Percentiles rank a stretch among this genome's conserved stretches.
These are phyloP conservation scores for Elsinoe arachidis DNA, from an alignment of 2,329 filamentous ascomycete species.

Conservation along the genomic window DNA sequence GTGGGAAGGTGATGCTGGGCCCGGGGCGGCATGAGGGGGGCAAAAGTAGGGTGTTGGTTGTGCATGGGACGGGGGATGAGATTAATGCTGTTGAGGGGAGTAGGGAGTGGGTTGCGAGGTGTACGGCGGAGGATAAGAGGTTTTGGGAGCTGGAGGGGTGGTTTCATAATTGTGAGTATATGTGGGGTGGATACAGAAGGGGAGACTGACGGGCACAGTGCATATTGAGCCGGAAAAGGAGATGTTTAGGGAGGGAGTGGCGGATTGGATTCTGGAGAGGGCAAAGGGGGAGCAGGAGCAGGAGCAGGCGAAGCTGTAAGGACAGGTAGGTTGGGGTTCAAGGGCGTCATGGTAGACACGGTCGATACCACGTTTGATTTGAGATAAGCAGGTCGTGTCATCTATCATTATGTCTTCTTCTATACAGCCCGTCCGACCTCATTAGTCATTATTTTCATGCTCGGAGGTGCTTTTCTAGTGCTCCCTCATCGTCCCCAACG, in stretches of 20 bases:
- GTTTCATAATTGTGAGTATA: slow-evolving; percentile 57
- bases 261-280: slow-evolving; percentile 13
- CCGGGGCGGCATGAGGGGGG: slow-evolving; percentile 40
- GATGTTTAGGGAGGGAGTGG: slow-evolving; percentile 9
- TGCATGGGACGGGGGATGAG: slow-evolving; percentile 67
- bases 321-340: neutral
- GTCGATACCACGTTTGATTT: neutral
- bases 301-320: neutral
- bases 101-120: slow-evolving; percentile 53
- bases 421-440: neutral
- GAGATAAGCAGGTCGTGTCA: neutral
- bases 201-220: neutral
- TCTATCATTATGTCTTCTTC: slow-evolving; percentile 5
- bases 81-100: slow-evolving; percentile 58
- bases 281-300: neutral
- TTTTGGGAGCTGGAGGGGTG: slow-evolving; percentile 68
- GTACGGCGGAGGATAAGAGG: slow-evolving; percentile 55
- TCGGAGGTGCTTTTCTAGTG: neutral
- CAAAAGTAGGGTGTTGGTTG: slow-evolving; percentile 60
- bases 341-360: neutral
- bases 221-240: slow-evolving; percentile 12
- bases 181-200: neutral
- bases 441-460: slow-evolving; percentile 12
- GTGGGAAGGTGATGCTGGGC: slow-evolving; percentile 42
- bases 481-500: slow-evolving; percentile 19